Conservation (phyloP, 345 rosid species). For the rapeseed (Brassica napus) region Da-Ae NC_063441.1:13207501-13208000, state of each 20-base stretch:
- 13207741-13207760: slow-evolving; percentile 47
- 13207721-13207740: slow-evolving; percentile 43
- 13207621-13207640: slow-evolving; percentile 67
- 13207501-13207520: slow-evolving; percentile 71
- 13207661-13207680: slow-evolving; percentile 72
- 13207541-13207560: slow-evolving; percentile 72
- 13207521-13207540: slow-evolving; percentile 67
- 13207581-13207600: slow-evolving; percentile 49
- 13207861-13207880: background rate
- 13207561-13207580: slow-evolving; percentile 45
- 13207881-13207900: background rate
- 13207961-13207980: background rate
- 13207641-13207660: slow-evolving; percentile 40
- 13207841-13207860: background rate
- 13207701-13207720: slow-evolving; percentile 61
- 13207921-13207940: background rate
- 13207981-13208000: background rate
- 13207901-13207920: background rate
- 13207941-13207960: background rate
- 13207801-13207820: slow-evolving; percentile 2
- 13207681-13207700: slow-evolving; percentile 50
- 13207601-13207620: slow-evolving; percentile 96
- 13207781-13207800: background rate
- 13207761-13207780: slow-evolving; percentile 39
- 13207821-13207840: background rate